Evolutionary conservation across 2,329 filamentous ascomycete species (phyloP).

Genomic region (Stemphylium beticola): DNA sequence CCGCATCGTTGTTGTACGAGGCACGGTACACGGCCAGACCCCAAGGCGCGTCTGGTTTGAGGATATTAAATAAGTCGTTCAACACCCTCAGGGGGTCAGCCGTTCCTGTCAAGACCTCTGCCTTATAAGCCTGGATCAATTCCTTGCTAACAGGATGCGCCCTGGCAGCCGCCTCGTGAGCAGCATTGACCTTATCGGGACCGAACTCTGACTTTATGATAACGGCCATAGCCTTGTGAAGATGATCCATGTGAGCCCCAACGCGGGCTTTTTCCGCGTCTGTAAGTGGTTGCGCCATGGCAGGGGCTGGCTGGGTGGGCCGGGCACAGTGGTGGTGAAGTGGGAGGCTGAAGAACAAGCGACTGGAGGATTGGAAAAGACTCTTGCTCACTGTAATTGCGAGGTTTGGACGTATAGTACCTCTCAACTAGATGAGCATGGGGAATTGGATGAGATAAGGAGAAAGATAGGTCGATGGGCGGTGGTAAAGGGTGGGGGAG

Average conservation of each 20-base stretch:
- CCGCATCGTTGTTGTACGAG: constrained; percentile 3
- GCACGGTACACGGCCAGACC: constrained; percentile 4
- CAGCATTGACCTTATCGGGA: neutral
- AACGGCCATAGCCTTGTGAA: neutral
- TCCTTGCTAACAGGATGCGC: neutral
- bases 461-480: neutral
- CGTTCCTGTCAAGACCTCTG: neutral
- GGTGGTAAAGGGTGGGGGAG: no score
- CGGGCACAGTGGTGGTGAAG: neutral
- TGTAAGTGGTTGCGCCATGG: neutral
- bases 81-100: neutral
- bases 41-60: constrained; percentile 3
- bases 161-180: neutral
- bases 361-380: neutral
- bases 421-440: no score
- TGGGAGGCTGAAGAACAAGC: constrained; percentile 3
- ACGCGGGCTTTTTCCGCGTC: neutral
- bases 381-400: neutral
- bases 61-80: neutral
- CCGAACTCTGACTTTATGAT: constrained; percentile 4
- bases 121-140: no score
- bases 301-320: neutral
- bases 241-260: neutral
- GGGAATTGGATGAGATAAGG: no score
- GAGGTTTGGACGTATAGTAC: no score